These are phyloP conservation scores for Buddleja alternifolia DNA, from an alignment of 257 asterid species.

Conservation along the genomic window DNA sequence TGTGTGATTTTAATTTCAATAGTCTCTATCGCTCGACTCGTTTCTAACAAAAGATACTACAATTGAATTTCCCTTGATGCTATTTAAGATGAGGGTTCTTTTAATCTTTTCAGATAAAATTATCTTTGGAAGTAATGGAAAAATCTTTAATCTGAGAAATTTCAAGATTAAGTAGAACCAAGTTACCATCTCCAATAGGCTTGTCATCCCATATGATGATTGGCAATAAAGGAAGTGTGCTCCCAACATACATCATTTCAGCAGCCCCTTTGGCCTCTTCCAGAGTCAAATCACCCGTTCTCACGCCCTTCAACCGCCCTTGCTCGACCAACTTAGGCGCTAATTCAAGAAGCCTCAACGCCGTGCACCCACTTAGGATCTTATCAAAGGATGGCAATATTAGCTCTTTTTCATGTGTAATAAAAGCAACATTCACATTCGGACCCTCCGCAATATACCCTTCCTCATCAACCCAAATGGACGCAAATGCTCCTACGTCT, in stretches of 20 bases:
- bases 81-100: too few species aligned
- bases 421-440: conserved; percentile 81
- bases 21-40: too few species aligned
- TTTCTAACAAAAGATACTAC: too few species aligned
- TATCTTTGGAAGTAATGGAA: too few species aligned
- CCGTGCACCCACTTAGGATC: conserved; percentile 82
- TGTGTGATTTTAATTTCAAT: too few species aligned
- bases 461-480: conserved; percentile 80
- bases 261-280: conserved; percentile 60
- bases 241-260: conserved; percentile 93
- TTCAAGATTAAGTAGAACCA: conserved; percentile 6
- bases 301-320: conserved; percentile 63
- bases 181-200: conserved; percentile 84
- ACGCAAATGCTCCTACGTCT: conserved; percentile 66
- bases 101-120: too few species aligned
- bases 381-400: conserved; percentile 70
- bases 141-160: too few species aligned
- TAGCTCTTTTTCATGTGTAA: conserved; percentile 67
- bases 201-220: conserved; percentile 70
- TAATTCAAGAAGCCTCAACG: conserved; percentile 74
- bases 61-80: too few species aligned
- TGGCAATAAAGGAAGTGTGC: conserved; percentile 88
- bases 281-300: conserved; percentile 44
- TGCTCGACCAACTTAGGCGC: conserved; percentile 70
- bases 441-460: conserved; percentile 93